Evolutionary conservation across 371 early-diverging fungal species (phyloP).

Genomic region (Saksenaea oblongispora): DNA sequence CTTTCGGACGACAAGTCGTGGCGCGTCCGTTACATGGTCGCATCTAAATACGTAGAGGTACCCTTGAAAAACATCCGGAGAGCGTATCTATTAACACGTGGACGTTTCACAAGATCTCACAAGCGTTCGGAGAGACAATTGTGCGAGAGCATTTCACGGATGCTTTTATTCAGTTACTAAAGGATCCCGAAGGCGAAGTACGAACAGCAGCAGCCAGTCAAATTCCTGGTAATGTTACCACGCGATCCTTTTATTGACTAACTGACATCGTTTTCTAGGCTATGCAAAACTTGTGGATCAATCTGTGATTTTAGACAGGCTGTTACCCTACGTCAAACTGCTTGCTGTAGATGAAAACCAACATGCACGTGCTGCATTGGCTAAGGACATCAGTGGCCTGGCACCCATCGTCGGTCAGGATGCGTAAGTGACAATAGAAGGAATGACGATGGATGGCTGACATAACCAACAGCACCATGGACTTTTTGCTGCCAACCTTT

Average conservation of each 20-base stretch:
- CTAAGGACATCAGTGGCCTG: slow-evolving; percentile 93
- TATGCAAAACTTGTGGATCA: slow-evolving; percentile 83
- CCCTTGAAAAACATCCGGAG: neutral
- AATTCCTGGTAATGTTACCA: slow-evolving; percentile 67
- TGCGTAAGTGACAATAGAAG: slow-evolving; percentile 62
- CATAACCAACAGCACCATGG: slow-evolving; percentile 71
- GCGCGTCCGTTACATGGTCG: slow-evolving; percentile 98
- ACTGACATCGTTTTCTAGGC: slow-evolving; percentile 48
- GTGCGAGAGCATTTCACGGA: slow-evolving; percentile 74
- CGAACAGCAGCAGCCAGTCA: slow-evolving; percentile 91
- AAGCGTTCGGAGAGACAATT: slow-evolving; percentile 79
- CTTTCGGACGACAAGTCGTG: slow-evolving; percentile 93
- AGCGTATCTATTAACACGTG: neutral
- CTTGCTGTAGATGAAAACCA: slow-evolving; percentile 93
- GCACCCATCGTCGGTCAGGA: slow-evolving; percentile 95
- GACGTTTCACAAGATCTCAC: slow-evolving; percentile 61
- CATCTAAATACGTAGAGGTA: slow-evolving; percentile 93
- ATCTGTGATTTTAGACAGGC: slow-evolving; percentile 74
- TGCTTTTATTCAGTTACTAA: slow-evolving; percentile 79
- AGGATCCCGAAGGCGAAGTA: slow-evolving; percentile 97
- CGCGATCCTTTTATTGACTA: neutral
- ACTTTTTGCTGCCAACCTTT: slow-evolving; percentile 92
- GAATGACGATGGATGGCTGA: neutral
- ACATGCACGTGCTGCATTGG: slow-evolving; percentile 95
- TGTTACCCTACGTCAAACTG: slow-evolving; percentile 89